These are phyloP conservation scores for Suillus cothurnatus DNA, from an alignment of 768 basidiomycete genomes.

Conservation along the genomic window DNA sequence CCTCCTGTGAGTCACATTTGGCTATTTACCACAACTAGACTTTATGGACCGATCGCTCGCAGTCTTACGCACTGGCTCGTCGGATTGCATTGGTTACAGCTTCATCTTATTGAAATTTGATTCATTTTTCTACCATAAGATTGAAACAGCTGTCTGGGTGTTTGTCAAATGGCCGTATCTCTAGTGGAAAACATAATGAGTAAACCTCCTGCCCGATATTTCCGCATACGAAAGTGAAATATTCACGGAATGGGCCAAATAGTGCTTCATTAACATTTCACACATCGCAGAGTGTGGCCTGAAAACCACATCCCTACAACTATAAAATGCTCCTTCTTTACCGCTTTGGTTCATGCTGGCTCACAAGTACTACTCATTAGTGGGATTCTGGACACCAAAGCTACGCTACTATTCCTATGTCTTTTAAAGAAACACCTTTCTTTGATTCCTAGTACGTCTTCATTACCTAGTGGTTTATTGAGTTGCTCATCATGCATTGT, in stretches of 20 bases:
- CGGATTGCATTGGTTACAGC: background rate
- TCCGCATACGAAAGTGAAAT: conserved; percentile 1
- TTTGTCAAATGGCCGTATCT: background rate
- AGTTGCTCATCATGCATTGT: background rate
- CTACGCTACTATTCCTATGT: background rate
- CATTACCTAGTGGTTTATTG: background rate
- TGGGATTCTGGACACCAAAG: too few relatives aligned
- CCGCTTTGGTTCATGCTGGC: background rate
- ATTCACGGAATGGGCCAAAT: background rate
- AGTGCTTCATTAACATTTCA: background rate
- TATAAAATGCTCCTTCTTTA: background rate
- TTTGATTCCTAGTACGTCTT: background rate
- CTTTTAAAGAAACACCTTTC: background rate
- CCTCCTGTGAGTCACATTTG: background rate
- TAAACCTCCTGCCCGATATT: background rate
- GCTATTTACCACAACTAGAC: background rate
- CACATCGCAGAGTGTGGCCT: background rate
- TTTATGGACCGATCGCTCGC: background rate
- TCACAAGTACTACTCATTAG: background rate
- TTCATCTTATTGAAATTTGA: background rate
- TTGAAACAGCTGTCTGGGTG: background rate
- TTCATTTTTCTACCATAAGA: background rate
- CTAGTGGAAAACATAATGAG: background rate
- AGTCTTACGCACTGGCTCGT: background rate
- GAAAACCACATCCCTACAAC: background rate